Conservation (phyloP, 257 asterid species). For the Primulina tabacum region DNA sequence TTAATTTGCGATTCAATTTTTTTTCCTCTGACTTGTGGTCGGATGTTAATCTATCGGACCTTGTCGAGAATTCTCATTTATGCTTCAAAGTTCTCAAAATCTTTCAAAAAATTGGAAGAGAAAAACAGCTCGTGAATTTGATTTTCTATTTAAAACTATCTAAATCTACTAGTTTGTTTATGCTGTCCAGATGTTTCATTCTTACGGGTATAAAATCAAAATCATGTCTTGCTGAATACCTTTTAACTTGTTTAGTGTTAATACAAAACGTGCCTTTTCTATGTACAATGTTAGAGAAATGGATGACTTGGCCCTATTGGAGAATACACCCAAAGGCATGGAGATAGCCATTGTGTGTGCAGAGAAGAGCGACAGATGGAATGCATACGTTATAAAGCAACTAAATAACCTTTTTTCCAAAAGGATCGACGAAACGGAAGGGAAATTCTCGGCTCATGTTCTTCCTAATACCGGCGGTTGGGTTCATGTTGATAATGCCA, state of each 20-base stretch:
- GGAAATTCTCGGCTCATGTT: slow-evolving; percentile 57
- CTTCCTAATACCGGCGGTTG: slow-evolving; percentile 89
- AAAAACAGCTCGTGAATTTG: no score
- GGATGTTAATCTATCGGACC: no score
- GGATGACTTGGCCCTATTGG: slow-evolving; percentile 67
- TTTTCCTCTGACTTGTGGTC: no score
- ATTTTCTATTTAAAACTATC: no score
- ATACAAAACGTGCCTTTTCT: slow-evolving; percentile 14
- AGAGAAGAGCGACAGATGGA: slow-evolving; percentile 89
- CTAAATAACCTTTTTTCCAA: slow-evolving; percentile 47
- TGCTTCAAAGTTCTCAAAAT: no score
- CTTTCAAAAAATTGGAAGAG: no score
- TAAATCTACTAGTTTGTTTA: no score
- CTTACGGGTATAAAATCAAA: slow-evolving; percentile 51
- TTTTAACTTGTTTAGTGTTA: background rate
- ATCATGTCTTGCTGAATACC: background rate
- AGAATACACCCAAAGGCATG: slow-evolving; percentile 66
- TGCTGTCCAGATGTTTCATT: slow-evolving; percentile 83
- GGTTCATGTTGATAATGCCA: slow-evolving; percentile 98
- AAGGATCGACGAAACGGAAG: slow-evolving; percentile 41
- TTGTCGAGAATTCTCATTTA: no score
- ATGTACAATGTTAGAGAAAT: slow-evolving; percentile 48
- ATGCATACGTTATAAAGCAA: slow-evolving; percentile 42
- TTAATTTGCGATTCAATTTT: no score
- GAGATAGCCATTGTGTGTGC: slow-evolving; percentile 73